phyloP scores from a whole-genome alignment of 192 early-diverging fungal species.

The Backusella morwellensis region DNA sequence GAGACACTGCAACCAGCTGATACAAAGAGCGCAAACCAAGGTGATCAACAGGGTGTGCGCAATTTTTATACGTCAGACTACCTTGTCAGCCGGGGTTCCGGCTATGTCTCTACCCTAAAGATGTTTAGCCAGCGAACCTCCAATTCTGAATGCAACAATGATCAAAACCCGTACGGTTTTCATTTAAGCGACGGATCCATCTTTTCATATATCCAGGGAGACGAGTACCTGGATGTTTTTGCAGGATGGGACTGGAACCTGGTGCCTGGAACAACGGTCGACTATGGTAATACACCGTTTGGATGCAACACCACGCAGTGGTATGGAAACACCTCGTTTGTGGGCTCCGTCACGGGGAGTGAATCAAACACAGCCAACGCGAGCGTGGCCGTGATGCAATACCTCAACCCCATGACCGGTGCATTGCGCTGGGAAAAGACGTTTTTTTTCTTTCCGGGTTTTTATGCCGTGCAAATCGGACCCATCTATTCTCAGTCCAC shows the following conservation, averaged over 20 bases:
- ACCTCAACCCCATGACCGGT: slow-evolving; percentile 19
- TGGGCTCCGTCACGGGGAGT: slow-evolving; percentile 18
- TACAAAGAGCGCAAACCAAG: background rate
- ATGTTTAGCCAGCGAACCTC: slow-evolving; percentile 24
- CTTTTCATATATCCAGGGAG: slow-evolving; percentile 21
- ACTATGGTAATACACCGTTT: slow-evolving; percentile 17
- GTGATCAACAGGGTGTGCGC: background rate
- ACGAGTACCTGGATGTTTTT: slow-evolving; percentile 32
- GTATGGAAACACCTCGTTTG: slow-evolving; percentile 23
- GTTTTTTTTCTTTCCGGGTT: slow-evolving; percentile 20
- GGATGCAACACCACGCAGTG: slow-evolving; percentile 18
- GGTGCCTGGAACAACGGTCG: slow-evolving; percentile 27
- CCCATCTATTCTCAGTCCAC: background rate
- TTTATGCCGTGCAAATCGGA: slow-evolving; percentile 20
- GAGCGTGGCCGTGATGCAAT: slow-evolving; percentile 31
- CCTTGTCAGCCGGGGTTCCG: slow-evolving; percentile 10
- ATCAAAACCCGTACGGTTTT: slow-evolving; percentile 25
- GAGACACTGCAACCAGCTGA: background rate
- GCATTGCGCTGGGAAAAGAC: slow-evolving; percentile 22
- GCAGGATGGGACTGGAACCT: slow-evolving; percentile 32
- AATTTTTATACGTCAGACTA: slow-evolving; percentile 15
- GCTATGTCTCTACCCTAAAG: slow-evolving; percentile 19
- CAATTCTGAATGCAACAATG: slow-evolving; percentile 27
- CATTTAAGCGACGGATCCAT: slow-evolving; percentile 29
- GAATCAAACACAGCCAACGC: background rate